Percentiles rank a stretch among this genome's conserved stretches.
These are phyloP conservation scores for Triangularia verruculosa DNA, from an alignment of 2,329 filamentous ascomycete species.

Conservation along the genomic window DNA sequence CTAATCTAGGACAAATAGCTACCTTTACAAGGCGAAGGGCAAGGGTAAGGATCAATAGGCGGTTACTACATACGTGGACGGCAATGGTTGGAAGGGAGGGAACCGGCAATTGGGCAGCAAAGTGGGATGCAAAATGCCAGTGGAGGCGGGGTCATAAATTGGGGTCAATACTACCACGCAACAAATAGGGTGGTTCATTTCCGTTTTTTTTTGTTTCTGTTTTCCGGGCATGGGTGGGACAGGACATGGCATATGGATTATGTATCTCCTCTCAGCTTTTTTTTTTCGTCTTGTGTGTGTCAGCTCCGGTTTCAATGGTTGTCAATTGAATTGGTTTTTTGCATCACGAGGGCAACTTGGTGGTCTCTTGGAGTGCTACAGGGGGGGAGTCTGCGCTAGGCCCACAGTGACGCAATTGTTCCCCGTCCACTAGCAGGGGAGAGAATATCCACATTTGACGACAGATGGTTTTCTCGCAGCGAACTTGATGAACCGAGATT, in stretches of 20 bases:
- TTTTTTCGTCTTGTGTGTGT: not conserved
- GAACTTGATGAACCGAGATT: too few relatives aligned
- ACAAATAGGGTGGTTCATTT: not conserved
- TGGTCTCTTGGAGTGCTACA: not conserved
- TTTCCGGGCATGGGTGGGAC: not conserved
- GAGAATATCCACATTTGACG: not conserved
- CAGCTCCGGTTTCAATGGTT: not conserved
- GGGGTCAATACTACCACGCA: not conserved
- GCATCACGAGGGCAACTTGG: too few relatives aligned
- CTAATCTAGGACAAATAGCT: constrained; percentile 25
- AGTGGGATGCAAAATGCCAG: not conserved
- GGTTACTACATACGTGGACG: not conserved
- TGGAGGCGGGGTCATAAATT: not conserved
- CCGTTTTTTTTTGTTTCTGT: not conserved
- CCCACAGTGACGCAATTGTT: not conserved
- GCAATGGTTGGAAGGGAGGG: not conserved
- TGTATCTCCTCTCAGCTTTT: not conserved
- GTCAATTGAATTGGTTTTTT: not conserved
- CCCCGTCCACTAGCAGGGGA: not conserved
- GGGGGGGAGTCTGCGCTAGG: not conserved
- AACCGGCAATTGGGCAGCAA: not conserved
- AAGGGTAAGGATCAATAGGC: constrained; percentile 33
- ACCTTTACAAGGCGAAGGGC: constrained; percentile 33
- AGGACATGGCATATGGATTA: not conserved
- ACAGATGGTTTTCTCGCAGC: not conserved